Conservation (phyloP, 805 yeast species). For the Metschnikowia continentalis region DNA sequence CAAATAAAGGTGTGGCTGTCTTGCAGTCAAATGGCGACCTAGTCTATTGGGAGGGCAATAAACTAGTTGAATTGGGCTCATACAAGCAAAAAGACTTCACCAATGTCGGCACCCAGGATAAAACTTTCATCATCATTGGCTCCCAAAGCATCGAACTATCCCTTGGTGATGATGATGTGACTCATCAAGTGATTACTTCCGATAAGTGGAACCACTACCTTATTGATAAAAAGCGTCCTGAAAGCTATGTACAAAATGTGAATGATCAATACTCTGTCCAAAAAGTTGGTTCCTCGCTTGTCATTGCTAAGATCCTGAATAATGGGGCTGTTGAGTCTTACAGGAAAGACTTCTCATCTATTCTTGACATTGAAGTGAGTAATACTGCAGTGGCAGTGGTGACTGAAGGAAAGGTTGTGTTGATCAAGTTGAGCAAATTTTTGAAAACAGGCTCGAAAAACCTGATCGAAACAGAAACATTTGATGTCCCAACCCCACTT, state of each 20-base stretch:
- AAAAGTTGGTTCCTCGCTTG: neutral
- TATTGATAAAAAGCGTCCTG: neutral
- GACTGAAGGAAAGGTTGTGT: slow-evolving; percentile 1
- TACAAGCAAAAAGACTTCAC: slow-evolving; percentile 4
- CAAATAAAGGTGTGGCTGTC: neutral
- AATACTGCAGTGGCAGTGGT: slow-evolving; percentile 6
- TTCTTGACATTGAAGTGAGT: slow-evolving; percentile 2
- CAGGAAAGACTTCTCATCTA: slow-evolving; percentile 2
- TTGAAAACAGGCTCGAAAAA: neutral
- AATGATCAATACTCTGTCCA: neutral
- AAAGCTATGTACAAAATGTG: neutral
- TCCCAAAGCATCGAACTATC: slow-evolving; percentile 3
- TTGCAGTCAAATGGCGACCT: slow-evolving; percentile 4
- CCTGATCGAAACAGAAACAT: neutral
- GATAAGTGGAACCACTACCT: neutral
- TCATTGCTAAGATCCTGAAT: neutral
- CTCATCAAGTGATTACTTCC: neutral
- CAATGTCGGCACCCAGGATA: neutral
- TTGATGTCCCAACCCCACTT: neutral
- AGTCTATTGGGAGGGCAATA: slow-evolving; percentile 7
- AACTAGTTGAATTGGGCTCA: slow-evolving; percentile 4
- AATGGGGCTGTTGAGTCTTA: neutral
- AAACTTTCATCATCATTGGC: slow-evolving; percentile 2
- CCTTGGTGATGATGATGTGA: neutral
- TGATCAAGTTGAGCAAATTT: slow-evolving; percentile 8